Percentiles rank a stretch among this genome's conserved stretches.
Conservation (phyloP, 768 basidiomycete species). For the Sistotremastrum suecicum region DNA sequence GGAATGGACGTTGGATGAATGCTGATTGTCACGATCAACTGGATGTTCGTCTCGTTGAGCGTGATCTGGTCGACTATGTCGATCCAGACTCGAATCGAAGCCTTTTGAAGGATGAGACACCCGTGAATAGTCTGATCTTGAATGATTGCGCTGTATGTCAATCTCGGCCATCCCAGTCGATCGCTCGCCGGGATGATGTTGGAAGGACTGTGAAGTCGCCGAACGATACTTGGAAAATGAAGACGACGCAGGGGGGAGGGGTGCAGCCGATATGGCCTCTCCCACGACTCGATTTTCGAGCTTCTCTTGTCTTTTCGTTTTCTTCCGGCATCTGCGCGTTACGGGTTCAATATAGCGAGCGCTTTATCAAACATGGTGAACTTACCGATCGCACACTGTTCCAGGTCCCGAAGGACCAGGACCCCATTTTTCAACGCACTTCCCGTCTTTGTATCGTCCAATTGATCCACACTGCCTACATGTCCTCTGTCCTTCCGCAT, state of each 20-base stretch:
- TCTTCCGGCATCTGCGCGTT: constrained; percentile 52
- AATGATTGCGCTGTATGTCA: neutral
- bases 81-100: too few relatives aligned
- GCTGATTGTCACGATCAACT: too few relatives aligned
- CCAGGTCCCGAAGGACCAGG: constrained; percentile 75
- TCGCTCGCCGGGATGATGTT: constrained; percentile 8
- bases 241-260: constrained; percentile 8
- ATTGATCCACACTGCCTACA: constrained; percentile 63
- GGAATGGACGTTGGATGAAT: too few relatives aligned
- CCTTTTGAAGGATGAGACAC: too few relatives aligned
- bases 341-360: neutral
- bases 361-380: constrained; percentile 3
- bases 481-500: constrained; percentile 55
- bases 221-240: constrained; percentile 8
- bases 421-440: constrained; percentile 83
- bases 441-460: constrained; percentile 71
- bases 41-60: too few relatives aligned
- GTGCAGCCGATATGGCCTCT: constrained; percentile 8
- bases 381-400: constrained; percentile 67
- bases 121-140: too few relatives aligned
- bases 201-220: constrained; percentile 1
- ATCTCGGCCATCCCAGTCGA: constrained; percentile 1
- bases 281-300: constrained; percentile 44
- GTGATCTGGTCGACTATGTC: too few relatives aligned
- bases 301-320: constrained; percentile 74